Percentiles rank a stretch among this genome's conserved stretches.
Evolutionary conservation across 305 asterid species (phyloP).

Genomic region (Fraxinus latifolia): DNA sequence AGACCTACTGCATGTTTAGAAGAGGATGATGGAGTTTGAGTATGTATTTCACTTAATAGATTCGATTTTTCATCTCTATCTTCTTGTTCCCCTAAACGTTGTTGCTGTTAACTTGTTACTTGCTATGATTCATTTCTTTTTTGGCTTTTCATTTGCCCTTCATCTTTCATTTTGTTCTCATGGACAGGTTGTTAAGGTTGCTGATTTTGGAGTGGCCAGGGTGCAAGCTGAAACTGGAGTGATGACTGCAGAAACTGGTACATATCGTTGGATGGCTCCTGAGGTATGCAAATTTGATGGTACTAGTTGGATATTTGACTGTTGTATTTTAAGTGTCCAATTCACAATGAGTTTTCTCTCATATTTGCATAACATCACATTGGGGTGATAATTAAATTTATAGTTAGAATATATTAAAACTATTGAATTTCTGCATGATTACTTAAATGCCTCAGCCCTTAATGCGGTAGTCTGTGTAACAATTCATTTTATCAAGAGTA

Average conservation of each 20-base stretch:
- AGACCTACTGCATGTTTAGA: not conserved
- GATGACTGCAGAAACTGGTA: constrained; percentile 98
- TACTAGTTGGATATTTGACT: not conserved
- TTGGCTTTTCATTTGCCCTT: not conserved
- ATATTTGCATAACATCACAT: not conserved
- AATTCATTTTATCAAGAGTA: not conserved
- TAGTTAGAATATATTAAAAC: not conserved
- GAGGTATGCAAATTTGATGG: constrained; percentile 50
- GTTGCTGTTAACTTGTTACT: not conserved
- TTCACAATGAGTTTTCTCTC: not conserved
- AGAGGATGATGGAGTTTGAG: not conserved
- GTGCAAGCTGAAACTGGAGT: constrained; percentile 90
- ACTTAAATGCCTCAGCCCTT: not conserved
- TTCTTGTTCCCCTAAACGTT: not conserved
- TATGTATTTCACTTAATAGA: not conserved
- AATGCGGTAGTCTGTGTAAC: not conserved
- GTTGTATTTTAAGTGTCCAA: not conserved
- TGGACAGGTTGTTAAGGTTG: constrained; percentile 85
- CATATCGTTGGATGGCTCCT: constrained; percentile 98
- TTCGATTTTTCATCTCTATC: constrained; percentile 6
- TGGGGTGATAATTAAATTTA: not conserved
- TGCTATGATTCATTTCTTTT: not conserved
- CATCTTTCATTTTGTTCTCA: not conserved
- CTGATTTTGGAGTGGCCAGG: constrained; percentile 98
- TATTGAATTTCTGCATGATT: not conserved